Conservation (phyloP, 768 basidiomycete genomes). For the Rhizopogon sp. region DNA sequence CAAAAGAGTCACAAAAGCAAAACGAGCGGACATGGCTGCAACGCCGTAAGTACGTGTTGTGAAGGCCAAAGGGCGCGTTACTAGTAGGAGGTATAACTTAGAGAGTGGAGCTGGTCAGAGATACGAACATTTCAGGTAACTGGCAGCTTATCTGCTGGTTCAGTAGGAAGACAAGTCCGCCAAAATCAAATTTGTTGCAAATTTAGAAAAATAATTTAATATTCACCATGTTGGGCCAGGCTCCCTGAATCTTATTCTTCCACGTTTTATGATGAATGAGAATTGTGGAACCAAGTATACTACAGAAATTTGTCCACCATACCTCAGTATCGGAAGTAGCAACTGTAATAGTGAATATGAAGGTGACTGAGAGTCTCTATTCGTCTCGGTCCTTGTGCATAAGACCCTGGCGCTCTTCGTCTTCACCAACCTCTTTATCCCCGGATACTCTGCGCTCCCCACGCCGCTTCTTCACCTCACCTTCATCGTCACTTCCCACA, state of each 20-base stretch:
- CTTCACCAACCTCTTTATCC: slow-evolving; percentile 41
- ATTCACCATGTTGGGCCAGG: no score
- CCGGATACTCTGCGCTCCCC: slow-evolving; percentile 36
- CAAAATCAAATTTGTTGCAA: no score
- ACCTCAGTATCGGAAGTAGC: no score
- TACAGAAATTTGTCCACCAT: no score
- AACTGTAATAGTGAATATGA: no score
- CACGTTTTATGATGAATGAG: no score
- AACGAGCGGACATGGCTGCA: slow-evolving; percentile 53
- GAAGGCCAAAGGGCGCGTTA: slow-evolving; percentile 10
- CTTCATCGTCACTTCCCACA: slow-evolving; percentile 59
- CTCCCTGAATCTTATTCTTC: no score
- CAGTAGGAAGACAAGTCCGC: no score
- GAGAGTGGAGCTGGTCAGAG: neutral
- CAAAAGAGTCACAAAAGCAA: slow-evolving; percentile 88
- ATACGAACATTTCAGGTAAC: neutral
- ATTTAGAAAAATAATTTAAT: no score
- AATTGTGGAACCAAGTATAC: no score
- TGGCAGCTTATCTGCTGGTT: no score
- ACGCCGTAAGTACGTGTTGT: slow-evolving; percentile 4
- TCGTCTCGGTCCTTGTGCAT: slow-evolving; percentile 40
- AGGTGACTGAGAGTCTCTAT: slow-evolving; percentile 12
- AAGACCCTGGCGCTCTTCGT: slow-evolving; percentile 63
- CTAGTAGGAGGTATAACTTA: slow-evolving; percentile 16
- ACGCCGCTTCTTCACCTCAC: slow-evolving; percentile 50